phyloP scores from a whole-genome alignment of 2,329 filamentous ascomycete species.

The Colletotrichum karsti region DNA sequence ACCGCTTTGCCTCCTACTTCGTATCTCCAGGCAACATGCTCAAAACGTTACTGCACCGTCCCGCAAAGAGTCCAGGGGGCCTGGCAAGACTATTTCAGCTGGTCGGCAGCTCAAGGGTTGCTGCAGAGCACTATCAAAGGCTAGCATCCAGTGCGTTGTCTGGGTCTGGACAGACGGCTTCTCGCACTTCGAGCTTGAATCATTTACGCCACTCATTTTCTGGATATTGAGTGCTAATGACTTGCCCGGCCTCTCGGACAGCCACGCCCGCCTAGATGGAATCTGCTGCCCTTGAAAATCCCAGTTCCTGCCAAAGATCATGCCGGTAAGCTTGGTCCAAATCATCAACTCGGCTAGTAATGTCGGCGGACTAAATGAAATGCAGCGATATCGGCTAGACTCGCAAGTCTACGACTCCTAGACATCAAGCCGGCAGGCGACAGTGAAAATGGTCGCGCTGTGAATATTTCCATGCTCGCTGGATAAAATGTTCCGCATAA shows the following conservation, averaged over 20 bases:
- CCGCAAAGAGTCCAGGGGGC: background rate
- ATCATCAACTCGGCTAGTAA: background rate
- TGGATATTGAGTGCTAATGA: background rate
- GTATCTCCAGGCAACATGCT: background rate
- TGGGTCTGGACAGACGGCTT: background rate
- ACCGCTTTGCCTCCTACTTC: background rate
- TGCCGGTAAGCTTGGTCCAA: background rate
- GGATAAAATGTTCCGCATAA: no score
- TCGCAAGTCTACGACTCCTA: no score
- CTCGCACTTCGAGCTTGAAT: background rate
- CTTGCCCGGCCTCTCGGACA: background rate
- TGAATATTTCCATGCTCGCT: no score
- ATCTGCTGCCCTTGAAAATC: background rate
- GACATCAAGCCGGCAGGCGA: no score
- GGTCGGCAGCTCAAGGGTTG: background rate
- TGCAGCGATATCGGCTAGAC: no score
- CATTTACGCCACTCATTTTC: conserved; percentile 17
- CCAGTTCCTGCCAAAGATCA: background rate
- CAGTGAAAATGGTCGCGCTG: no score
- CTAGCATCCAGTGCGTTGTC: background rate
- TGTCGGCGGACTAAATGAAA: no score
- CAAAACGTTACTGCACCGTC: background rate
- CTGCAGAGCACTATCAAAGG: background rate
- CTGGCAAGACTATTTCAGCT: background rate
- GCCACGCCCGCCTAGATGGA: background rate